Conservation (phyloP, 495 filamentous ascomycete species). For the Talaromyces adpressus region DNA sequence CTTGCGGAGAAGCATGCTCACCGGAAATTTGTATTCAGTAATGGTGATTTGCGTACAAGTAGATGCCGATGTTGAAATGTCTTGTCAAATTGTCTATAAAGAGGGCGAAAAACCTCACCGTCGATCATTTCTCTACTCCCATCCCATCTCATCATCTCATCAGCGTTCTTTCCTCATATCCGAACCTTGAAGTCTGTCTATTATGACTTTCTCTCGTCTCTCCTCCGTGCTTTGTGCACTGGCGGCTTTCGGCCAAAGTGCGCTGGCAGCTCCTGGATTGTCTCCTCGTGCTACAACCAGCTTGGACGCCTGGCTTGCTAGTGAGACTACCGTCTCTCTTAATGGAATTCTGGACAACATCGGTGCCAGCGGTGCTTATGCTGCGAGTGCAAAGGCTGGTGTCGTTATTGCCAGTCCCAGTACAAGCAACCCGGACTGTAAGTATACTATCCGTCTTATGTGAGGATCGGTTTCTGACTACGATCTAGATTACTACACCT, state of each 20-base stretch:
- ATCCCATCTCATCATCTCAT: not conserved
- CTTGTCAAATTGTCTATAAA: not conserved
- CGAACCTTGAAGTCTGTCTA: not conserved
- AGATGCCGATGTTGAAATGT: not conserved
- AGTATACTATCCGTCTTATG: conserved; percentile 30
- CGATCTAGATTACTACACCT: conserved; percentile 41
- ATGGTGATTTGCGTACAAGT: not conserved
- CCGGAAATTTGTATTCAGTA: not conserved
- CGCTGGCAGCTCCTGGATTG: conserved; percentile 17
- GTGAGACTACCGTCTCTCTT: conserved; percentile 44
- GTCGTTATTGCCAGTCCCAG: conserved; percentile 58
- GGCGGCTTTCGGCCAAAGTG: conserved; percentile 15
- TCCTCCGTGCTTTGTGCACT: conserved; percentile 22
- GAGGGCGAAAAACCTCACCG: not conserved
- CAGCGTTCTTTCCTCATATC: not conserved
- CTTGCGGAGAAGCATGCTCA: not conserved
- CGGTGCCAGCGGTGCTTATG: conserved; percentile 43
- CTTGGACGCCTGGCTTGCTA: conserved; percentile 46
- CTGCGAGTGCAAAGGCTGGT: conserved; percentile 39
- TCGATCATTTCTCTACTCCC: not conserved
- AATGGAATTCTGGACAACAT: conserved; percentile 53
- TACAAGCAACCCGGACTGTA: conserved; percentile 53
- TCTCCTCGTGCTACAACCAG: conserved; percentile 15
- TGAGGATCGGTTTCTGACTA: not conserved
- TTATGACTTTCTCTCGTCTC: conserved; percentile 13